Evolutionary conservation across 108 stramenopile genomes (phyloP), one percentile per base, ranked within the genome.

Genomic region (Fragilaria radians): DNA sequence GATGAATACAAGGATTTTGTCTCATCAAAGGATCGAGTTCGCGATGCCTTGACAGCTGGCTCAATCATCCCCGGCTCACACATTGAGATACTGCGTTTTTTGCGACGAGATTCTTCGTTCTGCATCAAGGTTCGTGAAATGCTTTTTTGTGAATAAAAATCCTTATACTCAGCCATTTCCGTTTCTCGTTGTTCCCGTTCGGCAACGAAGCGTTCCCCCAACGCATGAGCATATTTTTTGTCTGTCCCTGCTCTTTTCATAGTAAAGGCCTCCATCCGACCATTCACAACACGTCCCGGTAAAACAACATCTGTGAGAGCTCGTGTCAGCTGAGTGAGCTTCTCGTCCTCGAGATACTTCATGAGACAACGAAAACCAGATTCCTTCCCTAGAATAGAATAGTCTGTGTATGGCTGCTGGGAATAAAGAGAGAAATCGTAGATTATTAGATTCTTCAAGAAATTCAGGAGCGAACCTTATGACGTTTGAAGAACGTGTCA

Each of bases 241-340:
- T 92, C 91, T 25, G 60, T 76, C 0, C 84, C 82, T 0, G 80
- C 91, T 19, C 91, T 67, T 64, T 92, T 92, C 83, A 86, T 89
- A 1, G 83, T 80, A 72, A 79, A 92, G 28, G 87, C 91, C 71
- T 92, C 91, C 30, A 92, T 71, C 22, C 85, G 65, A 0, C 91
- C 91, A 48, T 92, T 79, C n/a, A 92, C 84, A 23, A 83, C 72
- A 7, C 91, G 79, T 29, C 68, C 50, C 7, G 70, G 61, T 11
- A 83, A 59, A 5, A 68, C 51, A 1, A 73, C 83, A 33, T 83
- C 85, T 22, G 83, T 80, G 22, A 92, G 76, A 33, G 80, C 76
- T 0, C 78, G 62, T 23, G 91, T 86, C 29, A 86, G 70, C 58
- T 85, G 70, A 26, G 83, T 77, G 46, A 92, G 71, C 25, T 77